These are phyloP conservation scores for Mycosarcoma maydis DNA, from an alignment of 1,284 basidiomycete species.

Conservation along the genomic window DNA sequence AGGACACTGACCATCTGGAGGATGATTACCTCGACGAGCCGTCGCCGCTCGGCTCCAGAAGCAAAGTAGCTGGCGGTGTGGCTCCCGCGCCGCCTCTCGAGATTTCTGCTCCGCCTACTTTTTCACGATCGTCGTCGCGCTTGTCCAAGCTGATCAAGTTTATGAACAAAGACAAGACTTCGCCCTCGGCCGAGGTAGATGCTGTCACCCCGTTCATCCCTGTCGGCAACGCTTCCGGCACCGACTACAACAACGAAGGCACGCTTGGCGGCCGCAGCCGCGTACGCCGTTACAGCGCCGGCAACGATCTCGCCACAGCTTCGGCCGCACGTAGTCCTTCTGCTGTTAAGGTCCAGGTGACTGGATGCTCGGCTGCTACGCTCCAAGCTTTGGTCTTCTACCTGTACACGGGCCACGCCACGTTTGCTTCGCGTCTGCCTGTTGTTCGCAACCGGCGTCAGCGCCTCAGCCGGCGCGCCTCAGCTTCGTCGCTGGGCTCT, in stretches of 20 bases:
- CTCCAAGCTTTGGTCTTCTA: slow-evolving; percentile 56
- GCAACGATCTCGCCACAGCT: slow-evolving; percentile 17
- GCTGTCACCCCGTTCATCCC: slow-evolving; percentile 11
- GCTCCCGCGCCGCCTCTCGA: slow-evolving; percentile 11
- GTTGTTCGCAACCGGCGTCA: slow-evolving; percentile 14
- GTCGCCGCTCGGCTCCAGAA: slow-evolving; percentile 11
- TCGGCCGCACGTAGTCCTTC: background rate
- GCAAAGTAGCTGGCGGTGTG: slow-evolving; percentile 24
- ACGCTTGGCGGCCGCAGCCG: slow-evolving; percentile 13
- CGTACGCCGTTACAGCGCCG: slow-evolving; percentile 30
- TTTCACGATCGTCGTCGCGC: slow-evolving; percentile 31
- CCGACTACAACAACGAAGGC: slow-evolving; percentile 15
- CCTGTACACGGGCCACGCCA: slow-evolving; percentile 55
- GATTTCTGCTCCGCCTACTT: slow-evolving; percentile 11
- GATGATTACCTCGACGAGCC: slow-evolving; percentile 16
- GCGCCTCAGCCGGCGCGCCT: slow-evolving; percentile 18
- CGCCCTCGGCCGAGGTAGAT: slow-evolving; percentile 16
- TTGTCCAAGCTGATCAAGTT: slow-evolving; percentile 43
- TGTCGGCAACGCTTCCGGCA: slow-evolving; percentile 6
- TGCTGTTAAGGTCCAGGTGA: slow-evolving; percentile 33
- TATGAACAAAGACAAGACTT: slow-evolving; percentile 36
- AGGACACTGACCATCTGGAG: slow-evolving; percentile 13
- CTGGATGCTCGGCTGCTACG: slow-evolving; percentile 46
- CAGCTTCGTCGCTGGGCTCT: slow-evolving; percentile 18
- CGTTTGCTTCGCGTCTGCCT: slow-evolving; percentile 36